A percentile compares a stretch with the other conserved stretches of the same genome.
These are phyloP conservation scores for Centrapalus pauciflorus DNA, from an alignment of 129 eudicot species.

Conservation along the genomic window DNA sequence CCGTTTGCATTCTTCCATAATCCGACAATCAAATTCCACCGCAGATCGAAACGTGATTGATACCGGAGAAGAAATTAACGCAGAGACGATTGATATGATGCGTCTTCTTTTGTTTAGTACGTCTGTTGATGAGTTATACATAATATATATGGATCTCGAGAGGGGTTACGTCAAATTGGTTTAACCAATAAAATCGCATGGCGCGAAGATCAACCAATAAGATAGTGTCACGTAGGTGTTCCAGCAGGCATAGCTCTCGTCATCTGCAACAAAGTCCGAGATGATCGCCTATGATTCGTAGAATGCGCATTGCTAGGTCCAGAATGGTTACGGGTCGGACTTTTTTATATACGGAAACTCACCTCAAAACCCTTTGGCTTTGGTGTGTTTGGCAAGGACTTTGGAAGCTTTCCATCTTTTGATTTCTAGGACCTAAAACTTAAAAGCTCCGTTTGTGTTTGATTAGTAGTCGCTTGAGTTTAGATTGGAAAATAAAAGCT, in stretches of 20 bases:
- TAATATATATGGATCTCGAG: constrained; percentile 37
- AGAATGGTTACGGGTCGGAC: not conserved
- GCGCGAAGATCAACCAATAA: constrained; percentile 51
- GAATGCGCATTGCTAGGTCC: constrained; percentile 2
- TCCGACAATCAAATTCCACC: constrained; percentile 8
- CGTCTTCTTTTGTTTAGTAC: not conserved
- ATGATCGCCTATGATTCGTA: constrained; percentile 31
- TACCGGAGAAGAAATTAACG: not conserved
- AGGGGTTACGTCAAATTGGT: constrained; percentile 30
- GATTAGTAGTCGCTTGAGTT: too few relatives aligned
- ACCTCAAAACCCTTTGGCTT: not conserved
- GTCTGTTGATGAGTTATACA: not conserved
- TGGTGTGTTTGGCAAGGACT: too few relatives aligned
- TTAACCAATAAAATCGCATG: constrained; percentile 39
- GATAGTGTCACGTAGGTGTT: constrained; percentile 25
- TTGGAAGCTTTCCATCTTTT: too few relatives aligned
- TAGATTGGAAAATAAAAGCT: too few relatives aligned
- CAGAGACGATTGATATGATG: constrained; percentile 1
- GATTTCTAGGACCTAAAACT: too few relatives aligned
- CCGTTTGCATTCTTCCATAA: constrained; percentile 53
- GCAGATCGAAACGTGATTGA: not conserved
- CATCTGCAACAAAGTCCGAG: constrained; percentile 6
- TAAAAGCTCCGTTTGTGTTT: too few relatives aligned
- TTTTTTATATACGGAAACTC: not conserved
- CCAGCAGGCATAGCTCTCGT: not conserved